Evolutionary conservation across 371 early-diverging fungal species (phyloP).

Genomic region (Haplosporangium sp.): DNA sequence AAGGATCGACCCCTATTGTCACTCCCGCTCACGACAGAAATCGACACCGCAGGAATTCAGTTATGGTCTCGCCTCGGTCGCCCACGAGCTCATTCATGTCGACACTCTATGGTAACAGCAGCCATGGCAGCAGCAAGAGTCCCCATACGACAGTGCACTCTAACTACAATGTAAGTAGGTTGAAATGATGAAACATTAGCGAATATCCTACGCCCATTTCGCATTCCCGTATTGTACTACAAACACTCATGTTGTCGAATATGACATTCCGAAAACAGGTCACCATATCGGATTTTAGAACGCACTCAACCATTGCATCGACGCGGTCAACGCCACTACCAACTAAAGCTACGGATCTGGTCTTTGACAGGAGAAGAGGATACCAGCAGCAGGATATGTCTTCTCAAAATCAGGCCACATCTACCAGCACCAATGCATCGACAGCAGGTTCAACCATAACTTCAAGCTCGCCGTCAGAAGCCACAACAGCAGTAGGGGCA

Average conservation of each 20-base stretch:
- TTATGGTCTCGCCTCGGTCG: conserved; percentile 14
- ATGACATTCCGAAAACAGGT: not conserved
- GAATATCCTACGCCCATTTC: not conserved
- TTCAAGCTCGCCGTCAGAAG: too few relatives aligned
- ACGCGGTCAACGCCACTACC: conserved; percentile 13
- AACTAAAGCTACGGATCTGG: conserved; percentile 31
- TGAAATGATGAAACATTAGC: not conserved
- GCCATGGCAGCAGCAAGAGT: conserved; percentile 14
- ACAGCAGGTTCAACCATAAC: conserved; percentile 6
- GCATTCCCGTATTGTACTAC: not conserved
- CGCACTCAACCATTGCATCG: conserved; percentile 36
- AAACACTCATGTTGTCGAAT: not conserved
- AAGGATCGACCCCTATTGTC: not conserved
- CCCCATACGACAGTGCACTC: conserved; percentile 26
- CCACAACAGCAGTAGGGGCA: conserved; percentile 1
- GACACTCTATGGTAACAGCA: conserved; percentile 9
- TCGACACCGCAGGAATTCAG: not conserved
- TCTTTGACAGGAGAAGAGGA: conserved; percentile 15
- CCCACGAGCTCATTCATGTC: conserved; percentile 9
- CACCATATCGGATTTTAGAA: conserved; percentile 41
- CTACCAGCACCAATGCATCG: not conserved
- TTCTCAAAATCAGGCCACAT: not conserved
- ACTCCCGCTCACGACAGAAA: not conserved
- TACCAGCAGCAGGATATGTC: not conserved
- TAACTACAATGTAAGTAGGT: conserved; percentile 22